Evolutionary conservation across 2,329 filamentous ascomycete species (phyloP).

Genomic region (Erysiphe pulchra): DNA sequence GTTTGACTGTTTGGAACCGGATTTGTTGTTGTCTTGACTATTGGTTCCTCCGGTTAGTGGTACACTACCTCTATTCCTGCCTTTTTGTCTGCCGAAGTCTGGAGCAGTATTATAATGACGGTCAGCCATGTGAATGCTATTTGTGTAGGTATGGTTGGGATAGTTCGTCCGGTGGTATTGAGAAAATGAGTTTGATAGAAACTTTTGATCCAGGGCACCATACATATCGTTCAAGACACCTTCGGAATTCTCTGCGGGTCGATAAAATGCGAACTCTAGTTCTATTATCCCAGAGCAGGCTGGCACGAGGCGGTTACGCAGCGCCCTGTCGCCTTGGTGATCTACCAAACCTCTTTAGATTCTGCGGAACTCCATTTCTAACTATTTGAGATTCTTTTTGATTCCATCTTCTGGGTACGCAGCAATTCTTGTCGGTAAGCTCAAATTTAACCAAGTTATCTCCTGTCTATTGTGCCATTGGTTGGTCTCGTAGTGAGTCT

Average conservation of each 20-base stretch:
- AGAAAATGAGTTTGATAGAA: not conserved
- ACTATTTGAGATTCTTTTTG: not conserved
- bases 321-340: not conserved
- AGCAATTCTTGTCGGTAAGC: not conserved
- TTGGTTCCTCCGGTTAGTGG: not conserved
- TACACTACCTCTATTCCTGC: not conserved
- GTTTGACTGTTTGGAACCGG: not conserved
- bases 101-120: not conserved
- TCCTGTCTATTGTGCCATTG: not conserved
- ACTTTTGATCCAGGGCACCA: not conserved
- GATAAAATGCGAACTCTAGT: not conserved
- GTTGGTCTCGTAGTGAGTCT: not conserved
- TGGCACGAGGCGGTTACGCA: not conserved
- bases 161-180: not conserved
- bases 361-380: not conserved
- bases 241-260: not conserved
- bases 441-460: not conserved
- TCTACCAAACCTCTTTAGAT: not conserved
- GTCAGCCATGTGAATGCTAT: not conserved
- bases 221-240: not conserved
- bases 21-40: not conserved
- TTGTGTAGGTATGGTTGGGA: not conserved
- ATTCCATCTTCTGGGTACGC: not conserved
- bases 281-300: not conserved
- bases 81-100: not conserved